Evolutionary conservation across 306 rosid species (phyloP).

Genomic region (Gastrolobium villosum): DNA sequence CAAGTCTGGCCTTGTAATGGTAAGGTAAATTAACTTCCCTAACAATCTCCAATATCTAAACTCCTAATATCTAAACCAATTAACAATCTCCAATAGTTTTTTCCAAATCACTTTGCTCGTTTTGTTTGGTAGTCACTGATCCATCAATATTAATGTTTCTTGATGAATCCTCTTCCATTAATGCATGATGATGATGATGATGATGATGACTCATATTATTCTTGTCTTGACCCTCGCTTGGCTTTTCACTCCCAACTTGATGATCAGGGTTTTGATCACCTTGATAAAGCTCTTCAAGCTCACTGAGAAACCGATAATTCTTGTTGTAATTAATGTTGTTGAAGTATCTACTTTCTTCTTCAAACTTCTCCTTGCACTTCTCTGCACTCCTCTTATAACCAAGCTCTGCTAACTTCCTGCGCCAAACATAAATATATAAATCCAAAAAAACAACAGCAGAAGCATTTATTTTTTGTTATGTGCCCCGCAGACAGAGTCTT

Average conservation of each 20-base stretch:
- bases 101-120: background rate
- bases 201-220: conserved; percentile 36
- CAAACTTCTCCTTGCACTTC: conserved; percentile 90
- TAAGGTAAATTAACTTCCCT: too few species aligned
- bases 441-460: conserved; percentile 42
- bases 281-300: conserved; percentile 73
- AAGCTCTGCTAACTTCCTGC: conserved; percentile 87
- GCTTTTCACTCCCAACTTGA: conserved; percentile 29
- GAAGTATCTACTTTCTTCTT: conserved; percentile 86
- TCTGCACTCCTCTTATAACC: conserved; percentile 87
- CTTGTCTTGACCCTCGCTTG: conserved; percentile 40
- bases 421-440: conserved; percentile 54
- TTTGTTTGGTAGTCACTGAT: background rate
- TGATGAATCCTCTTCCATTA: conserved; percentile 35
- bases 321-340: conserved; percentile 59
- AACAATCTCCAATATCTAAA: too few species aligned
- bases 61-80: too few species aligned
- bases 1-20: too few species aligned
- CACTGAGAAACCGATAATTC: conserved; percentile 61
- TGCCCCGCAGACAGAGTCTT: background rate
- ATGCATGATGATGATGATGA: background rate
- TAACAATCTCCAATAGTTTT: too few species aligned
- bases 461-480: conserved; percentile 53
- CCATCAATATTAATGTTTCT: conserved; percentile 6
- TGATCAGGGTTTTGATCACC: conserved; percentile 25